Evolutionary conservation across 805 yeast species (phyloP), one percentile per base, ranked within the genome.

Genomic region (Lachancea quebecensis): DNA sequence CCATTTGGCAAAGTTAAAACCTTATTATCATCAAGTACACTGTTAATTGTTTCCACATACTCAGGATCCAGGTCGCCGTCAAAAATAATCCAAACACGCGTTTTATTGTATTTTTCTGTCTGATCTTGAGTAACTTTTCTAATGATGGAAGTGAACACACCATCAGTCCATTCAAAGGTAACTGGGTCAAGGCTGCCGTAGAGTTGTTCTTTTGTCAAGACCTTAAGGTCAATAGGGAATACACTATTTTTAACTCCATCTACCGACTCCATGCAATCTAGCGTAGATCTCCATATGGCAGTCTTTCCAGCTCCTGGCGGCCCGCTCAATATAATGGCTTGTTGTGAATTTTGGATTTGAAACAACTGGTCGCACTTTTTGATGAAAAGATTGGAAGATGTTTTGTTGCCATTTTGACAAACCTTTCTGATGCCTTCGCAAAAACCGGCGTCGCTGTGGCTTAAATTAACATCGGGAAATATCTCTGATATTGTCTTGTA

Each of bases 21-120:
- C 50, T 77, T 79, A 64, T 89, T 91, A 53, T 91, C 98, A 64
- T 91, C 98, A 14, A 91, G 69, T 9, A 89, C 93, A 67, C 95
- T 84, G 66, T 91, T 91, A 51, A 91, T 68, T 45, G 84, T 83
- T 56, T 91, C 98, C 1, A 87, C 87, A 95, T 97, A 91, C 34
- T 78, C 81, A 0, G 98, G 97, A 58, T 91, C 97, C 31, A 91
- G 77, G 54, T 88, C 96, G 34, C 97, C 95, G 64, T 91, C 97
- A 58, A 91, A 85, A 0, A 90, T 73, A 47, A 91, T 73, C 93
- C 95, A 89, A 12, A 80, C 72, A 37, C 84, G 67, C 12, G 75
- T 52, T 49, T 81, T 81, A 2, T 72, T 74, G 9, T 32, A 39
- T 7, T 37, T 17, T 12, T 43, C 48, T 4, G 36, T 15, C 6